A percentile compares a stretch with the other conserved stretches of the same genome.
Conservation (phyloP, 768 basidiomycete species). For the Amanita polypyramis region DNA sequence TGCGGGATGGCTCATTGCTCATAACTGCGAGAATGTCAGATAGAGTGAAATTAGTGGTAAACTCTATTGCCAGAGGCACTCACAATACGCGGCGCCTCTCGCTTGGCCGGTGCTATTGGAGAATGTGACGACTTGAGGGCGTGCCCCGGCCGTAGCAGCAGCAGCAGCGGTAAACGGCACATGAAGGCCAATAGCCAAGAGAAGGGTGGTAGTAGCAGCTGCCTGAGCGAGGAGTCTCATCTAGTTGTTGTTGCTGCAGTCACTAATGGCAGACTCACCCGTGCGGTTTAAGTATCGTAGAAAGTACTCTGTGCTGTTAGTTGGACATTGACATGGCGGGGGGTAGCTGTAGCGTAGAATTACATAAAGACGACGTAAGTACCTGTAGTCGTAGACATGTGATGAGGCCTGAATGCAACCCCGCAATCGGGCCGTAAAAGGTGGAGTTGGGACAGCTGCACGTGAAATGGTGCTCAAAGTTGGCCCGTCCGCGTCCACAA, state of each 20-base stretch:
- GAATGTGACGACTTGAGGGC: not conserved
- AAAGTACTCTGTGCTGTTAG: too few relatives aligned
- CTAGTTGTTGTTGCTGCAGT: too few relatives aligned
- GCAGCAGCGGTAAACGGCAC: not conserved
- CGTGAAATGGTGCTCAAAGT: not conserved
- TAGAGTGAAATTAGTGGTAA: too few relatives aligned
- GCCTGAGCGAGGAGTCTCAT: too few relatives aligned
- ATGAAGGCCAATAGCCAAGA: not conserved
- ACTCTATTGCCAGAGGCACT: not conserved
- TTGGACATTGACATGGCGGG: too few relatives aligned
- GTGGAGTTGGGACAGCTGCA: not conserved
- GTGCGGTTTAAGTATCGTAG: too few relatives aligned
- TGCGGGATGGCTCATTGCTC: not conserved
- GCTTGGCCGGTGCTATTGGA: not conserved
- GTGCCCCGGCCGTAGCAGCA: not conserved
- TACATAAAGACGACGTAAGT: not conserved
- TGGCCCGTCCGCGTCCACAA: not conserved
- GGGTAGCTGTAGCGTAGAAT: too few relatives aligned
- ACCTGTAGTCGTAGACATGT: too few relatives aligned
- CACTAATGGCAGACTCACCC: too few relatives aligned
- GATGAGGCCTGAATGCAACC: too few relatives aligned
- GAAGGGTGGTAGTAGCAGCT: not conserved
- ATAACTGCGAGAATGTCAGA: not conserved
- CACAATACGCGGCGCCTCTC: not conserved
- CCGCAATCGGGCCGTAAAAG: too few relatives aligned